A percentile compares a stretch with the other conserved stretches of the same genome.
These are phyloP conservation scores for Backusella psychrophila DNA, from an alignment of 192 early-diverging fungal genomes.

Conservation along the genomic window DNA sequence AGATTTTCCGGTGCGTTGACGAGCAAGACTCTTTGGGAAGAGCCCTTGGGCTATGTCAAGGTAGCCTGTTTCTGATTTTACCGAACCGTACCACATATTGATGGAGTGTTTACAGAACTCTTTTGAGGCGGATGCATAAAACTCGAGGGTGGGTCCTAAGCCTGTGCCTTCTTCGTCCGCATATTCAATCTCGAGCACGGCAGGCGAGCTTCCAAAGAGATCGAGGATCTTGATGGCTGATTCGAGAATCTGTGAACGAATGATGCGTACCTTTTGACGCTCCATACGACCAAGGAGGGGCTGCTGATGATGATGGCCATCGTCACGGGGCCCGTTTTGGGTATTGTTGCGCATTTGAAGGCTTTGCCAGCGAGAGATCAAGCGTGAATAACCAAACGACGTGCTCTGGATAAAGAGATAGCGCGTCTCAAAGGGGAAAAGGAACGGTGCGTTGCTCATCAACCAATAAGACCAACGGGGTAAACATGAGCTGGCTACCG, in stretches of 20 bases:
- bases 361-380: slow-evolving; percentile 60
- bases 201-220: slow-evolving; percentile 64
- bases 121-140: slow-evolving; percentile 78
- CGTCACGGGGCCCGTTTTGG: slow-evolving; percentile 34
- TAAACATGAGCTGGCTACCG: slow-evolving; percentile 79
- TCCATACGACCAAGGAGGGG: slow-evolving; percentile 68
- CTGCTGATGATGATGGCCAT: slow-evolving; percentile 33
- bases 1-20: slow-evolving; percentile 10
- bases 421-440: slow-evolving; percentile 83
- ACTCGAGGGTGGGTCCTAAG: slow-evolving; percentile 89
- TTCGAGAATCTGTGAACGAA: slow-evolving; percentile 73
- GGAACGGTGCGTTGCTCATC: slow-evolving; percentile 65
- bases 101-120: slow-evolving; percentile 62
- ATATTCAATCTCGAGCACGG: slow-evolving; percentile 90
- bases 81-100: slow-evolving; percentile 71
- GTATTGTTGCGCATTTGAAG: slow-evolving; percentile 39
- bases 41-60: slow-evolving; percentile 50
- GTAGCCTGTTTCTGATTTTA: slow-evolving; percentile 27
- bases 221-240: slow-evolving; percentile 87
- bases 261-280: slow-evolving; percentile 88
- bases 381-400: slow-evolving; percentile 83
- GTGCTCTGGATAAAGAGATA: slow-evolving; percentile 79
- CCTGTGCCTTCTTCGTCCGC: slow-evolving; percentile 93
- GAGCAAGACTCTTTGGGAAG: slow-evolving; percentile 48
- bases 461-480: slow-evolving; percentile 75